These are phyloP conservation scores for Phytopythium ostracodes DNA, from an alignment of 352 stramenopile species.

Conservation along the genomic window DNA sequence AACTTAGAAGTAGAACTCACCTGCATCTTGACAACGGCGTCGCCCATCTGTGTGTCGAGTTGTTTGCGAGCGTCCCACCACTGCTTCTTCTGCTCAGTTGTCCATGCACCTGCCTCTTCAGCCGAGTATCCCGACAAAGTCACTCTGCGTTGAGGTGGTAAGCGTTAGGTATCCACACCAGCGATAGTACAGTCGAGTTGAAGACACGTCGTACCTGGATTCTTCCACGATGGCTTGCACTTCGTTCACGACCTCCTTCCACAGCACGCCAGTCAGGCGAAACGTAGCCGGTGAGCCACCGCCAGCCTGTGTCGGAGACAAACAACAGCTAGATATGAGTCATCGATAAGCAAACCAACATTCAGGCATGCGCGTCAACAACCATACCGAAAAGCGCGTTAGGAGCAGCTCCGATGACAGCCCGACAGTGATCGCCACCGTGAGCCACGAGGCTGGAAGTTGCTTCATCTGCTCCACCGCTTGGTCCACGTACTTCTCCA, in stretches of 20 bases:
- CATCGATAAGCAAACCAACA: background rate
- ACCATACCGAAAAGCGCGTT: slow-evolving; percentile 38
- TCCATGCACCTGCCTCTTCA: slow-evolving; percentile 50
- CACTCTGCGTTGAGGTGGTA: slow-evolving; percentile 20
- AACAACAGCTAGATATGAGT: background rate
- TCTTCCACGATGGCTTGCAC: slow-evolving; percentile 45
- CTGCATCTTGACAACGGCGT: slow-evolving; percentile 44
- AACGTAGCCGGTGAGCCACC: slow-evolving; percentile 42
- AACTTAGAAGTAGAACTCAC: slow-evolving; percentile 17
- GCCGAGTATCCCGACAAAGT: slow-evolving; percentile 57
- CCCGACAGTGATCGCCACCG: slow-evolving; percentile 36
- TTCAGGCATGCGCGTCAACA: no score
- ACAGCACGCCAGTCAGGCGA: slow-evolving; percentile 34
- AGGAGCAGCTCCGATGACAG: slow-evolving; percentile 45
- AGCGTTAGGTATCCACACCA: background rate
- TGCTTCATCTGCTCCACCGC: slow-evolving; percentile 20
- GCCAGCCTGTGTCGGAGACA: slow-evolving; percentile 32
- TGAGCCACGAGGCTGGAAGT: slow-evolving; percentile 36
- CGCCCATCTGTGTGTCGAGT: slow-evolving; percentile 43
- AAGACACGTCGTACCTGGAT: slow-evolving; percentile 39
- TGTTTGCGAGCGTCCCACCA: slow-evolving; percentile 73
- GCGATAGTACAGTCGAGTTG: background rate
- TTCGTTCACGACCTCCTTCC: slow-evolving; percentile 34
- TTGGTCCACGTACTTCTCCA: slow-evolving; percentile 16
- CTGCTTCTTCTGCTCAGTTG: slow-evolving; percentile 54